A percentile compares a stretch with the other conserved stretches of the same genome.
These are phyloP conservation scores for Pythium volutum DNA, from an alignment of 352 stramenopile species.

Conservation along the genomic window DNA sequence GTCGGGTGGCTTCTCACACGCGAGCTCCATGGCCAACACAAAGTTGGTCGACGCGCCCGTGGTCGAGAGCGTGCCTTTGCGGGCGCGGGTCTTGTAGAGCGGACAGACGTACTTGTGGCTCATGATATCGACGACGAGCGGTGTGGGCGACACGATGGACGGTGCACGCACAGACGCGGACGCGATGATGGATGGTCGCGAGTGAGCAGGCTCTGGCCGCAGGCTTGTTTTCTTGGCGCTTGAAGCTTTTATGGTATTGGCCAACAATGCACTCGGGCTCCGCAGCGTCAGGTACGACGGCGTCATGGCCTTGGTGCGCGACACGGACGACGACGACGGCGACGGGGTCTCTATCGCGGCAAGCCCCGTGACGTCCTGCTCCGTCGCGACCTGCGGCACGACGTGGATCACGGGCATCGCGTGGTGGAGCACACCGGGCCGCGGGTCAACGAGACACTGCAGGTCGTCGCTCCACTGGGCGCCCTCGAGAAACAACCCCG, in stretches of 20 bases:
- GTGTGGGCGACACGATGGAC: neutral
- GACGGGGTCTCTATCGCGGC: no score
- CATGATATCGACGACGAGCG: neutral
- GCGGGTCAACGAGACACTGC: constrained; percentile 46
- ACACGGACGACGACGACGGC: constrained; percentile 1
- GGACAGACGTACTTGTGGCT: constrained; percentile 79
- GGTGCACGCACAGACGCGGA: neutral
- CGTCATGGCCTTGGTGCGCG: constrained; percentile 25
- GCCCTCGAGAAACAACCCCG: constrained; percentile 64
- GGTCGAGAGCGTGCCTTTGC: constrained; percentile 90
- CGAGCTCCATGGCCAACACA: constrained; percentile 87
- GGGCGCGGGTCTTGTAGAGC: constrained; percentile 89
- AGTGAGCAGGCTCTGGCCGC: no score
- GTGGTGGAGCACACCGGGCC: constrained; percentile 58
- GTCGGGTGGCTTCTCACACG: constrained; percentile 61
- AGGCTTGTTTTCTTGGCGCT: no score
- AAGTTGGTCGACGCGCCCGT: constrained; percentile 94
- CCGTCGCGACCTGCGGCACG: constrained; percentile 41
- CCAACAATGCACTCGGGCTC: constrained; percentile 12
- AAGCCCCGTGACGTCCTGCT: no score
- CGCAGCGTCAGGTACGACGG: constrained; percentile 28
- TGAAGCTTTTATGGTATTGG: neutral
- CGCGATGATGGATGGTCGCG: neutral
- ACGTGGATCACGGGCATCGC: constrained; percentile 88
- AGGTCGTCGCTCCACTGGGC: constrained; percentile 58